Percentiles rank a stretch among this genome's conserved stretches.
Evolutionary conservation across 2,329 filamentous ascomycete genomes (phyloP).

Genomic region (Alternaria tenuissima): DNA sequence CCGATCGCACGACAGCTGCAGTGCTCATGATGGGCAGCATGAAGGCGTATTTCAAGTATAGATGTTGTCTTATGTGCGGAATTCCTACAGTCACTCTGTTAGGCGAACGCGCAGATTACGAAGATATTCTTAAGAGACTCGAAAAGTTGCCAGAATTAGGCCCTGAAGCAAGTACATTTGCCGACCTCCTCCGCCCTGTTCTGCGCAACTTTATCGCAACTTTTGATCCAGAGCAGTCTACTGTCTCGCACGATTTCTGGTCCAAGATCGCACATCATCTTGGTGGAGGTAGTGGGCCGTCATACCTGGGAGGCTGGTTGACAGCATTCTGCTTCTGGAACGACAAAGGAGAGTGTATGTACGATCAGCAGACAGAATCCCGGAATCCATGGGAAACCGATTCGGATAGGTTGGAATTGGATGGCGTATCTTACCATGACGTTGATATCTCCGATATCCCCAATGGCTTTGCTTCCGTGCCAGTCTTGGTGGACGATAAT

Average conservation of each 20-base stretch:
- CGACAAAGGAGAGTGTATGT: conserved; percentile 15
- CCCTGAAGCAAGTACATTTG: conserved; percentile 16
- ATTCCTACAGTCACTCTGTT: conserved; percentile 32
- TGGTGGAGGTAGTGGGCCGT: conserved; percentile 1
- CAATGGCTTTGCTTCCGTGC: conserved; percentile 13
- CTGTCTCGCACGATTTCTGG: conserved; percentile 21
- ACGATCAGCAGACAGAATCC: neutral
- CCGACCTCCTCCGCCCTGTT: conserved; percentile 17
- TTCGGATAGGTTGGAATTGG: neutral
- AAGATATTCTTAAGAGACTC: conserved; percentile 23
- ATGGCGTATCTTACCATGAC: conserved; percentile 10
- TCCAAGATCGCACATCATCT: conserved; percentile 11
- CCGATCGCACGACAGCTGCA: conserved; percentile 19
- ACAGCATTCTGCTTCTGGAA: conserved; percentile 33
- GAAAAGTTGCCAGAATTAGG: conserved; percentile 22
- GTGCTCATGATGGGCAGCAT: conserved; percentile 30
- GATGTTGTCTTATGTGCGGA: conserved; percentile 9
- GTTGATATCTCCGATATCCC: conserved; percentile 16
- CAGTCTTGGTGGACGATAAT: conserved; percentile 22
- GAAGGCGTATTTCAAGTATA: conserved; percentile 20
- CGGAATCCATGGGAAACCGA: neutral
- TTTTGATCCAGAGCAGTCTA: conserved; percentile 15
- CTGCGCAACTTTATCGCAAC: conserved; percentile 20
- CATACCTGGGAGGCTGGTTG: conserved; percentile 27
- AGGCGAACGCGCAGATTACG: conserved; percentile 26